Conservation (phyloP, 2,329 filamentous ascomycete species). For the Aspergillus jensenii region DNA sequence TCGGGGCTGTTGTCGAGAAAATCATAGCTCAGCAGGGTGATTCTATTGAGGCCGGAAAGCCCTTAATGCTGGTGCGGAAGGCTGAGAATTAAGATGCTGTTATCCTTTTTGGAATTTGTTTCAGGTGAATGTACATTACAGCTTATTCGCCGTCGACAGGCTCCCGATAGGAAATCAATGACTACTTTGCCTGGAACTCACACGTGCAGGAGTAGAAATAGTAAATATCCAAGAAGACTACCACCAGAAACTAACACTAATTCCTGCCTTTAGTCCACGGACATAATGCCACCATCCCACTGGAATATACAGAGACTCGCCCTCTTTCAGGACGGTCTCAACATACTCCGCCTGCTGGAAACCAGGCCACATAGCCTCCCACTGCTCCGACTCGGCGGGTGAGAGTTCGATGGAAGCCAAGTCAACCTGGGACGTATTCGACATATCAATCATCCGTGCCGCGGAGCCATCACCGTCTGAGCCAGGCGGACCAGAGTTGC, state of each 20-base stretch:
- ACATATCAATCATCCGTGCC: constrained; percentile 69
- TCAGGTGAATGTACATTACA: neutral
- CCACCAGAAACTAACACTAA: constrained; percentile 98
- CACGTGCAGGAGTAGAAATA: neutral
- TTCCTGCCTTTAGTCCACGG: constrained; percentile 77
- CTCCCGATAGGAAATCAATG: neutral
- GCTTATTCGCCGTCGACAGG: neutral
- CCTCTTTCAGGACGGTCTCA: constrained; percentile 74
- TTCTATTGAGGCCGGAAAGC: constrained; percentile 37
- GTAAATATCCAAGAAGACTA: constrained; percentile 41
- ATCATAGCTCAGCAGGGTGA: constrained; percentile 41
- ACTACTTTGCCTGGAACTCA: neutral
- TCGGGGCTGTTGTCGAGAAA: constrained; percentile 37
- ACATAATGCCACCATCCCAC: constrained; percentile 99
- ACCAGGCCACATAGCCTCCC: constrained; percentile 49
- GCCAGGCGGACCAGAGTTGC: neutral
- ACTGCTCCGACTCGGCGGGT: constrained; percentile 41
- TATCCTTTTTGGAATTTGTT: neutral
- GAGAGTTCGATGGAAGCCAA: constrained; percentile 66
- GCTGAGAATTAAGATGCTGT: neutral
- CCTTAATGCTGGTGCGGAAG: constrained; percentile 30
- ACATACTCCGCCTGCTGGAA: constrained; percentile 65
- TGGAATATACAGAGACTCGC: constrained; percentile 86
- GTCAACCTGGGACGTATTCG: constrained; percentile 81
- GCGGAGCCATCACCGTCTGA: neutral